A percentile compares a stretch with the other conserved stretches of the same genome.
These are phyloP conservation scores for Acidiella bohemica DNA, from an alignment of 495 filamentous ascomycete genomes.

Conservation along the genomic window DNA sequence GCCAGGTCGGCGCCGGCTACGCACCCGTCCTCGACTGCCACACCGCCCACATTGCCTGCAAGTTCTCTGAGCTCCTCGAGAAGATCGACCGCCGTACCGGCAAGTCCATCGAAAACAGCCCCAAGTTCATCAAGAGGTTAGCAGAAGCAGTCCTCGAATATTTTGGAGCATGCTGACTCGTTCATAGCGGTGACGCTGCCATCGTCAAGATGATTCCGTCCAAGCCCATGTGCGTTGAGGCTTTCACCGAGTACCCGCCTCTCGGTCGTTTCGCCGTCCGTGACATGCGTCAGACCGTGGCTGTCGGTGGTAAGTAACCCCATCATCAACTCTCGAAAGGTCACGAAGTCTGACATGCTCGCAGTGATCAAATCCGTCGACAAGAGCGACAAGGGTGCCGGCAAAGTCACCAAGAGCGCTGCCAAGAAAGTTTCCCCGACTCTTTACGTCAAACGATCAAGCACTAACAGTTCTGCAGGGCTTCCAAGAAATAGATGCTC, in stretches of 20 bases:
- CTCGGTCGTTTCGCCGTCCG: slow-evolving; percentile 62
- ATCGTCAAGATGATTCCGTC: slow-evolving; percentile 99
- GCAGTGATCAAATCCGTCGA: slow-evolving; percentile 44
- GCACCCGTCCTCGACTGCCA: slow-evolving; percentile 98
- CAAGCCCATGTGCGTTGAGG: slow-evolving; percentile 99
- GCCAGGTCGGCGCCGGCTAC: slow-evolving; percentile 97
- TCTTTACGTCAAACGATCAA: slow-evolving; percentile 29
- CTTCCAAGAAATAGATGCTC: slow-evolving; percentile 46
- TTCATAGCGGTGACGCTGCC: slow-evolving; percentile 94
- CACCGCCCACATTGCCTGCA: slow-evolving; percentile 99
- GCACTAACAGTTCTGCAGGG: slow-evolving; percentile 38
- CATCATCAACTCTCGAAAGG: too few relatives aligned
- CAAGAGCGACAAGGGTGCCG: slow-evolving; percentile 53
- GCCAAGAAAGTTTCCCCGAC: neutral
- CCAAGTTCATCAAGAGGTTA: slow-evolving; percentile 79
- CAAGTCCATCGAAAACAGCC: slow-evolving; percentile 78
- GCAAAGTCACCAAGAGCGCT: slow-evolving; percentile 9
- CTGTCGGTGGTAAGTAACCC: too few relatives aligned
- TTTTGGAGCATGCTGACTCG: too few relatives aligned
- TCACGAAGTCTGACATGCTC: too few relatives aligned
- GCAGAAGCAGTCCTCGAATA: too few relatives aligned
- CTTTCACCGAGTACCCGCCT: slow-evolving; percentile 98
- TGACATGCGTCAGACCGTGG: slow-evolving; percentile 56
- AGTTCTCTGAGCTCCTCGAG: slow-evolving; percentile 95
- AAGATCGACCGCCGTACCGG: slow-evolving; percentile 99